Evolutionary conservation across 1,139 yeast species (phyloP).

Genomic region (Candida frijolesensis): DNA sequence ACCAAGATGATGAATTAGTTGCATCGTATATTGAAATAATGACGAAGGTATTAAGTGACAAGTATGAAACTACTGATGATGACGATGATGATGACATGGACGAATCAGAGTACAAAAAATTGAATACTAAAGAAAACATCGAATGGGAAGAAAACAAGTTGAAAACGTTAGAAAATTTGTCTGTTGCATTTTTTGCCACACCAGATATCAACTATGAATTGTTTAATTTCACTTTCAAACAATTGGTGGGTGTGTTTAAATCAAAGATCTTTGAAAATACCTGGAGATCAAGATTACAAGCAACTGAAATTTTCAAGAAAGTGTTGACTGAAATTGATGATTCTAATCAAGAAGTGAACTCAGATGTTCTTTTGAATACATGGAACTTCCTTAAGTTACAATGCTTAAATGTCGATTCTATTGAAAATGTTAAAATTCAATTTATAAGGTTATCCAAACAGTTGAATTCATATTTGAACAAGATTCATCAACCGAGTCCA

Average conservation of each 20-base stretch:
- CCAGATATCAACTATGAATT: slow-evolving; percentile 22
- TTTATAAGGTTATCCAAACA: slow-evolving; percentile 33
- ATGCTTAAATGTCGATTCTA: slow-evolving; percentile 48
- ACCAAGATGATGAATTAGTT: slow-evolving; percentile 39
- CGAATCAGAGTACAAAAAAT: slow-evolving; percentile 29
- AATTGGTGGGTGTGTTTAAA: slow-evolving; percentile 25
- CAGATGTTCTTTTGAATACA: slow-evolving; percentile 20
- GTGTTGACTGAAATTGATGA: slow-evolving; percentile 16
- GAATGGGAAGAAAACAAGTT: slow-evolving; percentile 43
- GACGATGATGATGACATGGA: slow-evolving; percentile 32
- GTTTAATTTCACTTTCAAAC: slow-evolving; percentile 26
- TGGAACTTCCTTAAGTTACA: slow-evolving; percentile 28
- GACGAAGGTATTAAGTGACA: slow-evolving; percentile 34
- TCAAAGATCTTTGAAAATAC: slow-evolving; percentile 44
- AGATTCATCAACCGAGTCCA: slow-evolving; percentile 9
- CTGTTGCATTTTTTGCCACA: slow-evolving; percentile 30
- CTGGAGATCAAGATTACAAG: slow-evolving; percentile 59
- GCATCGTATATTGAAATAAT: slow-evolving; percentile 43
- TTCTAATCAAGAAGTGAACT: slow-evolving; percentile 10
- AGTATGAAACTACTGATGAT: slow-evolving; percentile 22
- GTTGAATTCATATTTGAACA: slow-evolving; percentile 19
- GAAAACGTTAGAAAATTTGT: slow-evolving; percentile 33
- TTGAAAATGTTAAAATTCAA: slow-evolving; percentile 67
- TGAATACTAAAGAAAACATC: slow-evolving; percentile 29
- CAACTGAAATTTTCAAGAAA: slow-evolving; percentile 38